phyloP scores from a whole-genome alignment of 306 rosid genomes.

The Rosa multiflora region DNA sequence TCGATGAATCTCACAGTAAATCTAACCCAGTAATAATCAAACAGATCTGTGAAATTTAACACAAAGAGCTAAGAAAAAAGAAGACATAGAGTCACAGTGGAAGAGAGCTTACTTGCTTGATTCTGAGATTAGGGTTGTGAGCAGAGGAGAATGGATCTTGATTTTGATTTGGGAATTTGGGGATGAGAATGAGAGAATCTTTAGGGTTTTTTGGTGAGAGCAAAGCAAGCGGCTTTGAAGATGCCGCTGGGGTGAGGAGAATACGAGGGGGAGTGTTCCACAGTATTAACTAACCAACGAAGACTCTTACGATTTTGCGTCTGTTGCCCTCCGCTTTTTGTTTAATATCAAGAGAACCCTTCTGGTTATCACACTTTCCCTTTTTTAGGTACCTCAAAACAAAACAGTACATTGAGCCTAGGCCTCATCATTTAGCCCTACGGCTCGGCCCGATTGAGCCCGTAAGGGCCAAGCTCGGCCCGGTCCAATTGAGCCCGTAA shows the following conservation, averaged over 20 bases:
- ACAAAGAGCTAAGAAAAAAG: not conserved
- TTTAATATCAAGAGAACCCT: not conserved
- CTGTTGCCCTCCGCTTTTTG: not conserved
- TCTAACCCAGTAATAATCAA: not conserved
- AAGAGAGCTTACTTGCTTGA: slow-evolving; percentile 4
- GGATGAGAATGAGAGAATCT: slow-evolving; percentile 13
- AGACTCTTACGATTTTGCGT: not conserved
- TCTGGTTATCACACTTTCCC: not conserved
- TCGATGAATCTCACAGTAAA: not conserved
- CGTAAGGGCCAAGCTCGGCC: no score
- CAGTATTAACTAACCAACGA: not conserved
- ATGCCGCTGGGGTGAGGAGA: slow-evolving; percentile 29
- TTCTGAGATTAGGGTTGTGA: not conserved
- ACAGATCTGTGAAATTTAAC: slow-evolving; percentile 25
- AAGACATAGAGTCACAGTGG: slow-evolving; percentile 18
- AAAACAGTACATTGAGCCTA: no score
- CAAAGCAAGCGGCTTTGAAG: slow-evolving; percentile 29
- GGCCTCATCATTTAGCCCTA: no score
- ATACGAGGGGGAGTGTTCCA: slow-evolving; percentile 11
- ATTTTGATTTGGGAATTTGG: not conserved
- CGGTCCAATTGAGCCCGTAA: no score
- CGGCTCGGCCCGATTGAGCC: no score
- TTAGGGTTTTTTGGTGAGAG: slow-evolving; percentile 25
- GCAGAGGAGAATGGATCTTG: not conserved
- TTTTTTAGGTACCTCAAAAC: no score